Evolutionary conservation across 495 filamentous ascomycete genomes (phyloP).

Genomic region (Hypomontagnella submonticulosa): DNA sequence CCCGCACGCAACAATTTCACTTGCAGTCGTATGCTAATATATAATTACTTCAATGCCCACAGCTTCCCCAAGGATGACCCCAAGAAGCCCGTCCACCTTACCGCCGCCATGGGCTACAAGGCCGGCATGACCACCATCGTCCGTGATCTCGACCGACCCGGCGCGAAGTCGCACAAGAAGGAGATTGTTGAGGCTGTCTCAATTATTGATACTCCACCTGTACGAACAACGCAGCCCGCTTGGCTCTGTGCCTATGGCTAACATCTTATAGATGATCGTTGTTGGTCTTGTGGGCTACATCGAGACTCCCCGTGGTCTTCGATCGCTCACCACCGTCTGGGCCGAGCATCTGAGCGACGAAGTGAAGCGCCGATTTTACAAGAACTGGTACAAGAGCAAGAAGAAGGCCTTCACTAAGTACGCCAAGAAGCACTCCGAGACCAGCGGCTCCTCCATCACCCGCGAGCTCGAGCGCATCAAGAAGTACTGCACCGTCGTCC

Average conservation of each 20-base stretch:
- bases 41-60: neutral
- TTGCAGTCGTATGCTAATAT: slow-evolving; percentile 27
- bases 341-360: slow-evolving; percentile 98
- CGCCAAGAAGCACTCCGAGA: slow-evolving; percentile 99
- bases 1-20: neutral
- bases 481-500: slow-evolving; percentile 99
- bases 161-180: slow-evolving; percentile 99
- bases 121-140: slow-evolving; percentile 99
- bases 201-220: slow-evolving; percentile 99
- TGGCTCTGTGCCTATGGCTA: slow-evolving; percentile 69
- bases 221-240: slow-evolving; percentile 80
- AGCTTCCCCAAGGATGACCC: slow-evolving; percentile 99
- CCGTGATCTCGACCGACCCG: slow-evolving; percentile 98
- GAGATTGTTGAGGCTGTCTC: slow-evolving; percentile 99
- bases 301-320: slow-evolving; percentile 99
- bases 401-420: slow-evolving; percentile 99
- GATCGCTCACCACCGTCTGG: slow-evolving; percentile 99
- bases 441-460: slow-evolving; percentile 85
- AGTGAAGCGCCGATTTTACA: slow-evolving; percentile 99
- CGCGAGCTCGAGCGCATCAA: slow-evolving; percentile 99
- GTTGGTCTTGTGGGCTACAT: slow-evolving; percentile 99
- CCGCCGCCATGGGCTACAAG: slow-evolving; percentile 99
- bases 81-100: slow-evolving; percentile 99
- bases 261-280: slow-evolving; percentile 89
- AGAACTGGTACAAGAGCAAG: slow-evolving; percentile 99